A percentile compares a stretch with the other conserved stretches of the same genome.
Evolutionary conservation across 305 asterid species (phyloP).

Genomic region (Solanum chacoense): DNA sequence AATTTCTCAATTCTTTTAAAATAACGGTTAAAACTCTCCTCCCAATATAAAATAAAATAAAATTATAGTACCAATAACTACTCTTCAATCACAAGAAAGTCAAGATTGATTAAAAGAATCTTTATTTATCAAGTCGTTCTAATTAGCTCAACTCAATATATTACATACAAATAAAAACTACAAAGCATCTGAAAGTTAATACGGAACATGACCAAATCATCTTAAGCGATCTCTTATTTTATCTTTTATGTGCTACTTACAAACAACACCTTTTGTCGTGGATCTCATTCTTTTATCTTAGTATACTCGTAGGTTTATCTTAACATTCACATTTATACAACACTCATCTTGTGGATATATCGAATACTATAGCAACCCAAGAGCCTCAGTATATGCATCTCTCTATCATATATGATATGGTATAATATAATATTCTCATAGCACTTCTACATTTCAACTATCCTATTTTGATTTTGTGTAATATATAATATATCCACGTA

Average conservation of each 20-base stretch:
- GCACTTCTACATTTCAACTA: neutral
- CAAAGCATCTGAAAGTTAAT: neutral
- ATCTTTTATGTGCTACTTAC: neutral
- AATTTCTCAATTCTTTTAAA: neutral
- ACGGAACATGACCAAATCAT: neutral
- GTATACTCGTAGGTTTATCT: neutral
- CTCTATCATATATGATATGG: neutral
- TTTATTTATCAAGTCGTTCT: neutral
- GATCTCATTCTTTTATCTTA: neutral
- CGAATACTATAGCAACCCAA: no score
- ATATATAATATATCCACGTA: neutral
- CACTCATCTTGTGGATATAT: neutral
- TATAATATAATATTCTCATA: neutral
- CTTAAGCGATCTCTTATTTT: neutral
- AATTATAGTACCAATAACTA: neutral
- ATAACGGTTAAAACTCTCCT: neutral
- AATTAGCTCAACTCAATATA: neutral
- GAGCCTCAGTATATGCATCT: neutral
- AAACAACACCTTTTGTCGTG: neutral
- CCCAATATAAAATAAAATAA: no score
- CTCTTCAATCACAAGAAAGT: neutral
- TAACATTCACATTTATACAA: neutral
- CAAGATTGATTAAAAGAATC: neutral
- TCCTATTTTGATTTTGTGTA: neutral
- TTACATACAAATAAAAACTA: neutral